Evolutionary conservation across 164 flowering plant genomes (phyloP), one percentile per base, ranked within the genome.

Genomic region (Warburgia ugandensis): DNA sequence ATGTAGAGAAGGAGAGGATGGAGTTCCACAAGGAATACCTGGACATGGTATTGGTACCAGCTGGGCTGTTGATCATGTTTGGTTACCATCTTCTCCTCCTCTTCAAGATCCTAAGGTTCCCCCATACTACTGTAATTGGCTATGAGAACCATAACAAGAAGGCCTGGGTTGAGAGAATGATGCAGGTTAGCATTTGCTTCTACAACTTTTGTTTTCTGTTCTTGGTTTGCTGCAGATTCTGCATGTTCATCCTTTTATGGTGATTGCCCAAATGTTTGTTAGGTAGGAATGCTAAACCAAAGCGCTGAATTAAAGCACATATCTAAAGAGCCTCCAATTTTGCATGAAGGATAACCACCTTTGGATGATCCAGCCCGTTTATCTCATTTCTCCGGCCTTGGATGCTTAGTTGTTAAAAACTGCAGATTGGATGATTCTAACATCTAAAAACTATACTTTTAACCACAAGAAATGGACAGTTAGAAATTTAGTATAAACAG

Each of bases 81-180:
- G 65, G 56, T 5, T 83, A 83, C 59, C 80, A 86, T 68, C 67
- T 83, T 35, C 58, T 53, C 60, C 81, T 83, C 6, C 70, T 83
- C 25, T 68, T 77, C 56, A 74, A 75, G 68, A 72, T 63, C 69
- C 62, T 70, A 10, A 67, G 50, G 48, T 27, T 7, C 43, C 74
- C 80, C 1, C 45, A 75, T 1, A 73, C 75, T 25, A 83, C 91
- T 0, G 70, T 69, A 14, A 70, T 83, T 29, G 95, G 95, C 35
- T 77, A 62, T 52, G 86, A 86, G 65, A 81, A 86, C 39, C 79
- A 86, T 57, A 54, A 60, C 79, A 79, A 59, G 62, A 73, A 36
- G 56, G 77, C 72, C 36, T 83, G 95, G 95, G 83, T 81, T 33
- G 73, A 66, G 58, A 76, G 73, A 25, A 69, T 76, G 67, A 52